Evolutionary conservation across 495 filamentous ascomycete genomes (phyloP).

Genomic region (Corynascus novoguineensis): DNA sequence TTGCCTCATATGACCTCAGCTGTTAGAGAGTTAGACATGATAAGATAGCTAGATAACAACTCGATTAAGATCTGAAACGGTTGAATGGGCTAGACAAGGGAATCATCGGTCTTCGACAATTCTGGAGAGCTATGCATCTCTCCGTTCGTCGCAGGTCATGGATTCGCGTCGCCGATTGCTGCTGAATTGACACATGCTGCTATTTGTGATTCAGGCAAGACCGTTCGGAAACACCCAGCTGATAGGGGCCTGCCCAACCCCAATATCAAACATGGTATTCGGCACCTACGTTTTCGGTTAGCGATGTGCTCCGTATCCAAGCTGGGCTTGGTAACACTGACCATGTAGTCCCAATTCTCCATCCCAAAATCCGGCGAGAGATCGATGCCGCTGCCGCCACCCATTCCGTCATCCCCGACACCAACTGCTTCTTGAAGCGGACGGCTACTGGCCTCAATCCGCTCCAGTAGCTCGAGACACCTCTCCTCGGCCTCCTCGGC

Average conservation of each 20-base stretch:
- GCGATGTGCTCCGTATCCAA: not conserved
- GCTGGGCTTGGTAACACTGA: not conserved
- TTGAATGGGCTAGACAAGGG: too few relatives aligned
- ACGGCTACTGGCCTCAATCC: conserved; percentile 14
- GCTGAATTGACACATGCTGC: too few relatives aligned
- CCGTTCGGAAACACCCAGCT: conserved; percentile 3
- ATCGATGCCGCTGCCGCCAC: not conserved
- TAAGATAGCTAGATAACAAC: too few relatives aligned
- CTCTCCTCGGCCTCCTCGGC: conserved; percentile 33
- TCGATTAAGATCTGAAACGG: too few relatives aligned
- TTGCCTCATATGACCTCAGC: too few relatives aligned
- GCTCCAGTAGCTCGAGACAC: conserved; percentile 41
- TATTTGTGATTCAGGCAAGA: not conserved
- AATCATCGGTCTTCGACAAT: too few relatives aligned
- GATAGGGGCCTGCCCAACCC: not conserved
- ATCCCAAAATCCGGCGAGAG: not conserved
- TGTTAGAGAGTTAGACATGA: too few relatives aligned
- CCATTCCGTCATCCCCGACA: conserved; percentile 18
- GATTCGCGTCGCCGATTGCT: too few relatives aligned
- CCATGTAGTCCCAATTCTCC: conserved; percentile 11
- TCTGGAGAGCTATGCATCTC: too few relatives aligned
- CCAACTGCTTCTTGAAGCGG: not conserved
- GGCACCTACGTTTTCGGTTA: not conserved
- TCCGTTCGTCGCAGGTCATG: too few relatives aligned
- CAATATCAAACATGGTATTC: not conserved